These are phyloP conservation scores for Oxyria digyna DNA, from an alignment of 148 eudicot species.

Conservation along the genomic window DNA sequence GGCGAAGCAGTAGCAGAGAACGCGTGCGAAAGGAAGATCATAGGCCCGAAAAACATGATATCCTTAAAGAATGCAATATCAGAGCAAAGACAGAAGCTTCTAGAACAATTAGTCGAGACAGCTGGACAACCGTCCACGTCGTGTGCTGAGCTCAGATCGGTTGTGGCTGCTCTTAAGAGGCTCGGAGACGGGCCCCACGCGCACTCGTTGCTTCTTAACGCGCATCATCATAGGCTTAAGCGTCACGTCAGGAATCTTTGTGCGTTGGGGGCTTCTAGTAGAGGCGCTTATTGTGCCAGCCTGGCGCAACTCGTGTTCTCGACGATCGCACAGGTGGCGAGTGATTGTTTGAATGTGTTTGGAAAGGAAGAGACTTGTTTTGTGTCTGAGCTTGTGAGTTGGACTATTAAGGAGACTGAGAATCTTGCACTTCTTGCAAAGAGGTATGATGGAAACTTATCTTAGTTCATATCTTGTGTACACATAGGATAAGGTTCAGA, in stretches of 20 bases:
- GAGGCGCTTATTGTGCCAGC: slow-evolving; percentile 32
- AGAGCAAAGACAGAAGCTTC: slow-evolving; percentile 49
- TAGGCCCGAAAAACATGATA: slow-evolving; percentile 25
- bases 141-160: slow-evolving; percentile 59
- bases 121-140: slow-evolving; percentile 65
- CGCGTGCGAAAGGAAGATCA: slow-evolving; percentile 18
- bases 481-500: no score
- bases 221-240: slow-evolving; percentile 50
- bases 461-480: no score
- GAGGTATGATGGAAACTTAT: slow-evolving; percentile 13
- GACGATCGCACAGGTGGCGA: slow-evolving; percentile 69
- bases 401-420: slow-evolving; percentile 71
- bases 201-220: slow-evolving; percentile 52
- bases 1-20: slow-evolving; percentile 48
- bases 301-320: slow-evolving; percentile 71
- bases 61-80: slow-evolving; percentile 45
- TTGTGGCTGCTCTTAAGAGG: slow-evolving; percentile 50
- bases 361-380: slow-evolving; percentile 53
- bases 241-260: slow-evolving; percentile 27
- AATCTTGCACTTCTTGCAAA: slow-evolving; percentile 39
- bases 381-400: slow-evolving; percentile 72
- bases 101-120: slow-evolving; percentile 57
- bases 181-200: slow-evolving; percentile 90
- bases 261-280: slow-evolving; percentile 29
- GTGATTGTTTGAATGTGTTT: slow-evolving; percentile 63